phyloP scores from a whole-genome alignment of 306 rosid species.

The Trichosanthes truncata region DNA sequence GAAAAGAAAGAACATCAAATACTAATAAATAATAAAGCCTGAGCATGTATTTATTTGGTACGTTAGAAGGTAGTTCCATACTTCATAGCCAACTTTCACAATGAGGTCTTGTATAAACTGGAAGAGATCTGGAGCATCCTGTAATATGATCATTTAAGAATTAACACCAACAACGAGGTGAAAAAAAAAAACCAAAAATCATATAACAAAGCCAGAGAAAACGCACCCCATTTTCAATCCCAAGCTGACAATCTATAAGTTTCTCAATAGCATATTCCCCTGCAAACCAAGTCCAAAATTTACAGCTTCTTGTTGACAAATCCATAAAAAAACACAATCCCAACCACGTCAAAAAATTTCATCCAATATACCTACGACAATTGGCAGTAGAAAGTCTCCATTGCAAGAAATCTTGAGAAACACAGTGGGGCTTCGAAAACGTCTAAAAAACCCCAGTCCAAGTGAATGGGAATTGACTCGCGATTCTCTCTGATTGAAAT shows the following conservation, averaged over 20 bases:
- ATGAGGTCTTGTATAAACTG: conserved; percentile 53
- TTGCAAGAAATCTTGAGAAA: conserved; percentile 91
- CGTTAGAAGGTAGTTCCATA: conserved; percentile 37
- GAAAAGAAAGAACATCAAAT: background rate
- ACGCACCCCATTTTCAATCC: conserved; percentile 49
- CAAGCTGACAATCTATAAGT: conserved; percentile 47
- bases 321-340: background rate
- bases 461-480: conserved; percentile 24
- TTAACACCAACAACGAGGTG: background rate
- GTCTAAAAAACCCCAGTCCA: conserved; percentile 46
- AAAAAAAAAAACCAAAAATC: background rate
- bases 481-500: conserved; percentile 12
- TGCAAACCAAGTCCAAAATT: conserved; percentile 25
- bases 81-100: conserved; percentile 68
- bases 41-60: conserved; percentile 7
- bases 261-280: conserved; percentile 76
- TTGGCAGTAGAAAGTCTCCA: conserved; percentile 82
- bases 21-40: background rate
- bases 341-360: background rate
- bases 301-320: background rate
- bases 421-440: conserved; percentile 77
- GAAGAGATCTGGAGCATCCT: conserved; percentile 70
- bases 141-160: conserved; percentile 24
- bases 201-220: background rate
- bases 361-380: conserved; percentile 77